A percentile compares a stretch with the other conserved stretches of the same genome.
phyloP scores from a whole-genome alignment of 169 alveolate species.

The Perkinsus marinus region DNA sequence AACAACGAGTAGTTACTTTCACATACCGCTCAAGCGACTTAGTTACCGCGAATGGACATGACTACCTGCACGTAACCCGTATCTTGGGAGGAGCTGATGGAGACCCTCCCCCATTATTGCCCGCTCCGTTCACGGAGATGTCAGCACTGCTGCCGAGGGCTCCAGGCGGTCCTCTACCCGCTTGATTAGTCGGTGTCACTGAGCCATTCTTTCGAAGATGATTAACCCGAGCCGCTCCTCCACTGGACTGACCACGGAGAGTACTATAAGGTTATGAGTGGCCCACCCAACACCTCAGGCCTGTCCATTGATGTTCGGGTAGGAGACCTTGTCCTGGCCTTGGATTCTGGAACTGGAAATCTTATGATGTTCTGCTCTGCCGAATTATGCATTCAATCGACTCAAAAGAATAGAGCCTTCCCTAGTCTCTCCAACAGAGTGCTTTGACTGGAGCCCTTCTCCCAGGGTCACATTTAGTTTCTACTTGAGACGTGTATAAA shows the following conservation, averaged over 20 bases:
- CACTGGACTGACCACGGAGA: neutral
- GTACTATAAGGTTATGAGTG: too few species aligned
- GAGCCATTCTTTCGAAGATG: neutral
- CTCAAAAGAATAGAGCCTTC: too few species aligned
- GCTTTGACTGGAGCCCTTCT: too few species aligned
- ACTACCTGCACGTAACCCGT: neutral
- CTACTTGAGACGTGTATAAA: neutral
- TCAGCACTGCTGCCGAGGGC: neutral
- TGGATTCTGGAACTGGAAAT: neutral
- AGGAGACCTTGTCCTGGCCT: neutral
- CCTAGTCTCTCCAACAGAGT: too few species aligned
- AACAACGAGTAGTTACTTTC: too few species aligned
- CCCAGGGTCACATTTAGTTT: neutral
- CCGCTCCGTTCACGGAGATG: neutral
- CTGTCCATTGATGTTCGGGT: neutral
- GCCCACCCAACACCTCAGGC: neutral
- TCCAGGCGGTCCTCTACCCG: neutral
- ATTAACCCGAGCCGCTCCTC: neutral
- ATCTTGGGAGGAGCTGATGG: neutral
- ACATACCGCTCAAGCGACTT: too few species aligned
- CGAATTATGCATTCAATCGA: neutral
- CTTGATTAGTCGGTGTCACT: neutral
- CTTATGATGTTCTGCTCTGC: neutral
- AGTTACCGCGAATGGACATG: neutral
- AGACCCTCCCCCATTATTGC: neutral